phyloP scores from a whole-genome alignment of 2,329 filamentous ascomycete species.

The Penicillium polonicum region DNA sequence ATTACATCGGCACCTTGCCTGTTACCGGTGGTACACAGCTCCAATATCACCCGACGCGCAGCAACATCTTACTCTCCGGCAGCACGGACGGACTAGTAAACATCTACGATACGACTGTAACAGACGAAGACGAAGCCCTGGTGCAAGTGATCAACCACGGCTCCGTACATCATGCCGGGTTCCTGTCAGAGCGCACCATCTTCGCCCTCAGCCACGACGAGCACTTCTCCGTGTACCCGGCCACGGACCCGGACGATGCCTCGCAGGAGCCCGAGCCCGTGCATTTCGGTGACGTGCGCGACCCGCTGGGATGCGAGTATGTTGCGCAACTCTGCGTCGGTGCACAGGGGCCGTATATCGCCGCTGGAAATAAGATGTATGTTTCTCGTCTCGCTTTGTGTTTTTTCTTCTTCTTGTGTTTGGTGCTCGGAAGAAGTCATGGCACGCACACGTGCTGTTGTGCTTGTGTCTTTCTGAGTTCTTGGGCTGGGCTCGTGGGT shows the following conservation, averaged over 20 bases:
- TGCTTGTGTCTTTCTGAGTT: neutral
- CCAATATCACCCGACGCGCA: conserved; percentile 53
- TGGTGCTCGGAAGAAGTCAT: neutral
- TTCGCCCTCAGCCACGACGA: conserved; percentile 64
- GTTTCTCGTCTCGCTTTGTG: conserved; percentile 12
- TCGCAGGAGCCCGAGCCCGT: conserved; percentile 46
- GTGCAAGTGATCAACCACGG: conserved; percentile 63
- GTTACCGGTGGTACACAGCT: conserved; percentile 34
- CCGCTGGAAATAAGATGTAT: conserved; percentile 52
- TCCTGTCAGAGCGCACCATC: conserved; percentile 53
- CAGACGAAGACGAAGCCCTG: conserved; percentile 62
- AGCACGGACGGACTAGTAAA: conserved; percentile 64
- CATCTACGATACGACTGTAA: conserved; percentile 58
- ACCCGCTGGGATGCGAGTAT: conserved; percentile 58
- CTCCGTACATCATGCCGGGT: conserved; percentile 62
- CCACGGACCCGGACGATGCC: conserved; percentile 51
- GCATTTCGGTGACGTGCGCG: conserved; percentile 57
- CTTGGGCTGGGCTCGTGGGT: neutral
- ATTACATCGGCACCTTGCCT: conserved; percentile 2
- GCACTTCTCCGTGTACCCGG: conserved; percentile 58
- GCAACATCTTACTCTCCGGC: conserved; percentile 56
- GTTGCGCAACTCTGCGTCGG: conserved; percentile 54
- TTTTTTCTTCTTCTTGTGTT: neutral
- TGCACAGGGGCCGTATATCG: conserved; percentile 45
- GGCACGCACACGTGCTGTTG: neutral